Evolutionary conservation across 352 stramenopile genomes (phyloP).

Genomic region (Blastocystis sp.): DNA sequence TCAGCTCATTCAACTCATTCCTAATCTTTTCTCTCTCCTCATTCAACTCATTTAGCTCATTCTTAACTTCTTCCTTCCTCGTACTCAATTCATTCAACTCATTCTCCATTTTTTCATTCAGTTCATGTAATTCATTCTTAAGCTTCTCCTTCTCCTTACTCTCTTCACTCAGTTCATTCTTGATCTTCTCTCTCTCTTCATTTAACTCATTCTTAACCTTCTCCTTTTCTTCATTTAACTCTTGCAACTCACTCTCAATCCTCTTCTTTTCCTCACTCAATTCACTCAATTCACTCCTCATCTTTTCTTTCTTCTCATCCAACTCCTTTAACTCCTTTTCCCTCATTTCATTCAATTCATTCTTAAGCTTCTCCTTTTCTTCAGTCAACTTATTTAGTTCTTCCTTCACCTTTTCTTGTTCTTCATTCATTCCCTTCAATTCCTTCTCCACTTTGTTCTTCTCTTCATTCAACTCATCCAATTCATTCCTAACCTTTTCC

Average conservation of each 20-base stretch:
- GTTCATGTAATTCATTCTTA: not conserved
- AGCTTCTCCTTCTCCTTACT: not conserved
- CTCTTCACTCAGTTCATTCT: not conserved
- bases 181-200: not conserved
- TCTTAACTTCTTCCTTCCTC: not conserved
- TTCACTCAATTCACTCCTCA: not conserved
- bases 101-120: not conserved
- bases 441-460: not conserved
- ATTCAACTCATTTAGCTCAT: not conserved
- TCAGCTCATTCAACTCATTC: not conserved
- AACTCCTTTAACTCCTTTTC: not conserved
- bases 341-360: not conserved
- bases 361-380: not conserved
- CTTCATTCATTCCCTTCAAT: not conserved
- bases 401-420: not conserved
- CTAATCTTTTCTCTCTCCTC: not conserved
- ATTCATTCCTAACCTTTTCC: not conserved
- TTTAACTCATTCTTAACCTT: not conserved
- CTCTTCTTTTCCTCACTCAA: not conserved
- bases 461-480: not conserved
- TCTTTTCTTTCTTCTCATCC: not conserved
- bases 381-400: not conserved
- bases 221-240: not conserved
- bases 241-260: not conserved
- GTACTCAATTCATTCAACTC: not conserved